Conservation (phyloP, 331 rosid species). For the Prunus yedoensis region DNA sequence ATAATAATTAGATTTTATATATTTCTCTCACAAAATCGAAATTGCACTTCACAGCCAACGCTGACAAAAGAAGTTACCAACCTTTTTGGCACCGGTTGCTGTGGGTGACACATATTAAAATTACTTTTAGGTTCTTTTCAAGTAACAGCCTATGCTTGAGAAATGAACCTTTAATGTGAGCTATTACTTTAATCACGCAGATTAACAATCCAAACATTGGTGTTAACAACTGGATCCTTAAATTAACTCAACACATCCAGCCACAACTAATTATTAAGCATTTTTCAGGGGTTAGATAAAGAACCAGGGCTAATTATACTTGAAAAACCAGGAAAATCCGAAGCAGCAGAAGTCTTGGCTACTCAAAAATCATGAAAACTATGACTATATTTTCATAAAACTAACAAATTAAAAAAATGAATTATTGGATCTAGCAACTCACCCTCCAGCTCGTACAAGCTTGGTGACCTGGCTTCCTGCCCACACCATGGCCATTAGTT, state of each 20-base stretch:
- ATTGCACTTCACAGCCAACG: background rate
- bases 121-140: background rate
- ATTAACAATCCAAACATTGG: too few species aligned
- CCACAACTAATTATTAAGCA: background rate
- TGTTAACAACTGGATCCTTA: too few species aligned
- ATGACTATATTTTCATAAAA: background rate
- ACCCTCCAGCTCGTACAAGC: constrained; percentile 86
- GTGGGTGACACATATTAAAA: background rate
- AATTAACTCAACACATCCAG: background rate
- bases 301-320: background rate
- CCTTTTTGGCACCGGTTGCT: background rate
- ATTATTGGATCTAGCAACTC: constrained; percentile 29
- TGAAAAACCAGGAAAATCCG: too few species aligned
- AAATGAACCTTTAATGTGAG: too few species aligned
- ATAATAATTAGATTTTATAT: background rate
- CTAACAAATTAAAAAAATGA: background rate
- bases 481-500: constrained; percentile 94
- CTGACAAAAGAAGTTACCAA: background rate
- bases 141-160: background rate
- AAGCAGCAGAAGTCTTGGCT: background rate
- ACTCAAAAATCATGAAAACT: background rate
- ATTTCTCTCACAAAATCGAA: background rate
- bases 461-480: constrained; percentile 97
- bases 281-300: background rate
- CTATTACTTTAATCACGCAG: too few species aligned